A percentile compares a stretch with the other conserved stretches of the same genome.
Conservation (phyloP, 2,329 filamentous ascomycete genomes). For the Penicillium sp. region DNA sequence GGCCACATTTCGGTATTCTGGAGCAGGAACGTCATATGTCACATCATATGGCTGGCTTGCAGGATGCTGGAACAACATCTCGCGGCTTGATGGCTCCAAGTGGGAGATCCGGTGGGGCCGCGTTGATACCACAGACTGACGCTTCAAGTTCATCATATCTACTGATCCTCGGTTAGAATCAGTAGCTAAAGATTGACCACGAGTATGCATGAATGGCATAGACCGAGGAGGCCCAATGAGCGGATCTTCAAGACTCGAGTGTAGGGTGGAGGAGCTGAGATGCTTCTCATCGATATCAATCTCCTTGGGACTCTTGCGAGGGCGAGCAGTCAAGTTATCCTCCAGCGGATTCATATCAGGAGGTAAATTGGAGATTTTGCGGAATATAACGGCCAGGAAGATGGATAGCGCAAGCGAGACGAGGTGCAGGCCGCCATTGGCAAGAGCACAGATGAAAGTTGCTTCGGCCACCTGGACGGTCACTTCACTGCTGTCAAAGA, state of each 20-base stretch:
- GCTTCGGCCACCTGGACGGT: conserved; percentile 64
- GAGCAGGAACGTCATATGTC: conserved; percentile 29
- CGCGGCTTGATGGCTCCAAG: conserved; percentile 35
- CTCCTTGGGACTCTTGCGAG: conserved; percentile 72
- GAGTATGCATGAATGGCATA: conserved; percentile 80
- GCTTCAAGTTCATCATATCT: conserved; percentile 47
- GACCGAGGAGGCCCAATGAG: conserved; percentile 50
- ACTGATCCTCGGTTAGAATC: conserved; percentile 56
- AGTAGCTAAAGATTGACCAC: conserved; percentile 63
- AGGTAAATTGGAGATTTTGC: conserved; percentile 76
- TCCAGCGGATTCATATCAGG: conserved; percentile 96
- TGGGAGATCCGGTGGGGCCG: conserved; percentile 37
- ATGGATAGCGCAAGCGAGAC: conserved; percentile 70
- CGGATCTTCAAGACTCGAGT: conserved; percentile 45
- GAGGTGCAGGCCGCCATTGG: conserved; percentile 68
- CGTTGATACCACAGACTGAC: conserved; percentile 54
- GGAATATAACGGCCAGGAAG: conserved; percentile 77
- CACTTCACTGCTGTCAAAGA: conserved; percentile 60
- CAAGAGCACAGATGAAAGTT: conserved; percentile 68
- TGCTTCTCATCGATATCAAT: conserved; percentile 65
- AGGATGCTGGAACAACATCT: conserved; percentile 33
- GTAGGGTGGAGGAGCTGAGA: conserved; percentile 53
- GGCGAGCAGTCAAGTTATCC: conserved; percentile 72
- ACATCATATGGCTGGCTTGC: conserved; percentile 33
- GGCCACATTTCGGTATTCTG: conserved; percentile 31